A percentile compares a stretch with the other conserved stretches of the same genome.
These are phyloP conservation scores for Alloteropsis semialata DNA, from an alignment of 176 grass and related monocot genomes.

Conservation along the genomic window DNA sequence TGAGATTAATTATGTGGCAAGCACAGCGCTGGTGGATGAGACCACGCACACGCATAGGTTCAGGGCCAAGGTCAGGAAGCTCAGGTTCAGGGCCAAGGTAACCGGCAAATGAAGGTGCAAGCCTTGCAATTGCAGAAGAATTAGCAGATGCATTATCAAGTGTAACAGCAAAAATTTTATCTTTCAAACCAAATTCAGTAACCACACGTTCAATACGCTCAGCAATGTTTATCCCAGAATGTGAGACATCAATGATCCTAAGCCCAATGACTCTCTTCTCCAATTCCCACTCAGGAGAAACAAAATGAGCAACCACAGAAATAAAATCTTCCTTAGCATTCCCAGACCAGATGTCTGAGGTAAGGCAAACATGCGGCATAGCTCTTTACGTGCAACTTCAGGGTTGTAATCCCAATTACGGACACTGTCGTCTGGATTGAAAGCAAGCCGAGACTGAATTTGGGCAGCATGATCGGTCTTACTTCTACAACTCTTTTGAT, in stretches of 20 bases:
- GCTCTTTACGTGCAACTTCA: no score
- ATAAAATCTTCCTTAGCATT: background rate
- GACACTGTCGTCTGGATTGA: background rate
- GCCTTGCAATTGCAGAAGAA: background rate
- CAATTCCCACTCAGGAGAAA: background rate
- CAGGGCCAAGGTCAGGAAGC: no score
- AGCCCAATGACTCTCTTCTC: background rate
- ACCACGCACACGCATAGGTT: no score
- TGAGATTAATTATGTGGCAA: no score
- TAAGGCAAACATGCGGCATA: background rate
- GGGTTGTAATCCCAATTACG: background rate
- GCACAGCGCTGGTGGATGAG: no score
- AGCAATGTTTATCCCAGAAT: background rate
- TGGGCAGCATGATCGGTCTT: background rate
- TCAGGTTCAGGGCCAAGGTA: background rate
- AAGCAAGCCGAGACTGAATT: background rate
- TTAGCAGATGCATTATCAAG: background rate
- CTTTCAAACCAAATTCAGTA: background rate
- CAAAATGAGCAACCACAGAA: background rate
- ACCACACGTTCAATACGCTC: background rate
- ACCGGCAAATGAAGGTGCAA: background rate
- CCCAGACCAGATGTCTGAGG: background rate
- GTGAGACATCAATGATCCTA: background rate
- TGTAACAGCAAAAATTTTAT: background rate
- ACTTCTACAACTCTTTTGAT: background rate